Conservation (phyloP, 2,329 filamentous ascomycete species). For the Lachnellula arida region DNA sequence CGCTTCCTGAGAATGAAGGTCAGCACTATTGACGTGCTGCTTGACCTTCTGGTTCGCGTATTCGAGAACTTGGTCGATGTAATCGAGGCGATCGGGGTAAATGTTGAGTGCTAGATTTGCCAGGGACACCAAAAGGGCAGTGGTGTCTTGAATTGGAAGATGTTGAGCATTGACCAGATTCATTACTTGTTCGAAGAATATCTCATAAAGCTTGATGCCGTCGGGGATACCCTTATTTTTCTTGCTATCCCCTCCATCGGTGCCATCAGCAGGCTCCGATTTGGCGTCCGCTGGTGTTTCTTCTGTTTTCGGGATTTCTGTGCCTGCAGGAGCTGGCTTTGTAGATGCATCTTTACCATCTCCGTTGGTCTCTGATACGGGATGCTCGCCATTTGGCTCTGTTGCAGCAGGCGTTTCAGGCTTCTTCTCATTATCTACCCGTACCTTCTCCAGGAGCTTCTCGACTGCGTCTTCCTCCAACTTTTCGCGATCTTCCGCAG, state of each 20-base stretch:
- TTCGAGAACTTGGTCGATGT: slow-evolving; percentile 87
- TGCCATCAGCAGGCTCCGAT: slow-evolving; percentile 15
- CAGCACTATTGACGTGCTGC: slow-evolving; percentile 90
- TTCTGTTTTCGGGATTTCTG: slow-evolving; percentile 39
- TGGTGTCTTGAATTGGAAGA: slow-evolving; percentile 89
- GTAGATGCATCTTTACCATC: slow-evolving; percentile 19
- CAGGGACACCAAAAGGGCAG: slow-evolving; percentile 88
- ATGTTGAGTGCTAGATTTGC: slow-evolving; percentile 93
- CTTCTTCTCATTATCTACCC: slow-evolving; percentile 55
- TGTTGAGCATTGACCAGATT: slow-evolving; percentile 88
- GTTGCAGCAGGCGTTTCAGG: slow-evolving; percentile 21
- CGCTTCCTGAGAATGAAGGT: slow-evolving; percentile 80
- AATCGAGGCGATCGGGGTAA: slow-evolving; percentile 87
- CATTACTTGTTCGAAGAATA: slow-evolving; percentile 95
- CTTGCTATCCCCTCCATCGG: slow-evolving; percentile 39
- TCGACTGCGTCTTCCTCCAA: slow-evolving; percentile 79
- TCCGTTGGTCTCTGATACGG: slow-evolving; percentile 35
- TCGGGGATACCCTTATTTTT: slow-evolving; percentile 55
- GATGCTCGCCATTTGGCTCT: slow-evolving; percentile 30
- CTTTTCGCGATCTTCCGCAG: slow-evolving; percentile 66
- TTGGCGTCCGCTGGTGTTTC: slow-evolving; percentile 39
- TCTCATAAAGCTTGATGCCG: slow-evolving; percentile 87
- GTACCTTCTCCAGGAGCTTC: slow-evolving; percentile 72
- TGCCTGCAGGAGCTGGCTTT: slow-evolving; percentile 33
- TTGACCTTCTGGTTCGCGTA: slow-evolving; percentile 83